Evolutionary conservation across 495 filamentous ascomycete genomes (phyloP).

Genomic region (Melanomma pulvis-pyrius): DNA sequence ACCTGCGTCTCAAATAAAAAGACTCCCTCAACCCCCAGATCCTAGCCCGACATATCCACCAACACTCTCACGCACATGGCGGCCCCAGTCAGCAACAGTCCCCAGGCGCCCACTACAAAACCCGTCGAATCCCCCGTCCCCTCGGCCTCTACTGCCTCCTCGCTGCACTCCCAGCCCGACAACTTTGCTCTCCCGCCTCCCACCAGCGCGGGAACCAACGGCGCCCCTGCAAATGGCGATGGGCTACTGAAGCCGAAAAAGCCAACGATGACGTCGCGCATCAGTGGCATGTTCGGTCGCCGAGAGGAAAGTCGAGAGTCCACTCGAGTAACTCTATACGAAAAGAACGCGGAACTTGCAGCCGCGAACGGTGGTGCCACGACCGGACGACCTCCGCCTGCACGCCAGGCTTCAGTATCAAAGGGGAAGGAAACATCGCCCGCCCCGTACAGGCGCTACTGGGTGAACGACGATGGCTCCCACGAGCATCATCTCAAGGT

Average conservation of each 20-base stretch:
- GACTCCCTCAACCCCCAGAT: neutral
- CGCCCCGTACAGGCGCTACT: slow-evolving; percentile 58
- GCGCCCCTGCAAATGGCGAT: slow-evolving; percentile 24
- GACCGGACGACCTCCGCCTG: slow-evolving; percentile 21
- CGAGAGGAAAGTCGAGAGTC: slow-evolving; percentile 39
- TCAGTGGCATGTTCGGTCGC: slow-evolving; percentile 47
- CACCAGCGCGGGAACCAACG: neutral
- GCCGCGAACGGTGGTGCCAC: slow-evolving; percentile 22
- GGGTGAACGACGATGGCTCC: slow-evolving; percentile 62
- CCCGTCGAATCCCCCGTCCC: slow-evolving; percentile 31
- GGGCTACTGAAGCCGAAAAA: slow-evolving; percentile 37
- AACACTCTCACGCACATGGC: slow-evolving; percentile 13
- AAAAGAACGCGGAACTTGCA: slow-evolving; percentile 34
- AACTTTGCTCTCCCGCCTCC: slow-evolving; percentile 32
- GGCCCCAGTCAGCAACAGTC: slow-evolving; percentile 20
- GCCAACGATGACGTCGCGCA: slow-evolving; percentile 44
- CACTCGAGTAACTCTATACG: slow-evolving; percentile 25
- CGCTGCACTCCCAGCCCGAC: slow-evolving; percentile 37
- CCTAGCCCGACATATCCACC: neutral
- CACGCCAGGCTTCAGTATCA: slow-evolving; percentile 37
- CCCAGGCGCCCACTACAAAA: slow-evolving; percentile 19
- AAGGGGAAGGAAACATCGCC: slow-evolving; percentile 39
- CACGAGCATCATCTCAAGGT: slow-evolving; percentile 88
- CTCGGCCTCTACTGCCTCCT: slow-evolving; percentile 37
- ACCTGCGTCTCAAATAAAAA: slow-evolving; percentile 24